Percentiles rank a stretch among this genome's conserved stretches.
phyloP scores from a whole-genome alignment of 2,329 filamentous ascomycete genomes.

The Paecilomyces sp. region DNA sequence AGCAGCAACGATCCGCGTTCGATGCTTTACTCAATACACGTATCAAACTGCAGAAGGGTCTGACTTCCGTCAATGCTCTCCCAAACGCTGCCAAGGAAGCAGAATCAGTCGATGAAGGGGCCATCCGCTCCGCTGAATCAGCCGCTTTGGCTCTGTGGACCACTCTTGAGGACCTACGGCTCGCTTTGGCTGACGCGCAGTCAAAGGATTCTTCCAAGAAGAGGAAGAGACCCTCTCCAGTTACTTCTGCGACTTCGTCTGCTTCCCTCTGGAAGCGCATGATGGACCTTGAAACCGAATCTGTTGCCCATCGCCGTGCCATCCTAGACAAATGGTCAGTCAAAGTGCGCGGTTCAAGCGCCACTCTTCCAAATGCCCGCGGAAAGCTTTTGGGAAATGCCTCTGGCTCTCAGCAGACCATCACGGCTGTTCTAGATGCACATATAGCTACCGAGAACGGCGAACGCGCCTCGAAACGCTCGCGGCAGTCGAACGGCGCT shows the following conservation, averaged over 20 bases:
- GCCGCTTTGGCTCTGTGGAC: slow-evolving; percentile 82
- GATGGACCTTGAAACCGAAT: slow-evolving; percentile 55
- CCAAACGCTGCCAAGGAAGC: slow-evolving; percentile 39
- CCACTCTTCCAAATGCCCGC: slow-evolving; percentile 49
- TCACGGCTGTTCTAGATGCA: slow-evolving; percentile 37
- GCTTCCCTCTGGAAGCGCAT: slow-evolving; percentile 68
- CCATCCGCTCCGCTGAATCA: slow-evolving; percentile 72
- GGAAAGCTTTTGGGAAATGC: slow-evolving; percentile 55
- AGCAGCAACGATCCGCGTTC: slow-evolving; percentile 76
- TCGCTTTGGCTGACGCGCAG: slow-evolving; percentile 31
- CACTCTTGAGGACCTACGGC: slow-evolving; percentile 47
- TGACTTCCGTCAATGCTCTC: slow-evolving; percentile 75
- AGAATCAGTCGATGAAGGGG: slow-evolving; percentile 27
- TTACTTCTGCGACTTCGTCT: slow-evolving; percentile 46
- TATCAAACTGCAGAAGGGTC: slow-evolving; percentile 86
- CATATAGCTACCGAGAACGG: slow-evolving; percentile 35
- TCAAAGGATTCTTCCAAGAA: slow-evolving; percentile 27
- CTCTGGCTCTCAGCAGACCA: slow-evolving; percentile 44
- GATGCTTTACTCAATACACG: slow-evolving; percentile 83
- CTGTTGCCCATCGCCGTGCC: slow-evolving; percentile 56
- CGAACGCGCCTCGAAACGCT: slow-evolving; percentile 24
- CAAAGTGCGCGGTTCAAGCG: slow-evolving; percentile 55
- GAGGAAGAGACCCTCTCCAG: slow-evolving; percentile 45
- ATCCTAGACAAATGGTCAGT: slow-evolving; percentile 85
- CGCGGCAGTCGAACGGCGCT: slow-evolving; percentile 12